Evolutionary conservation across 2,329 filamentous ascomycete genomes (phyloP).

Genomic region (Fusarium brachygibbosum): DNA sequence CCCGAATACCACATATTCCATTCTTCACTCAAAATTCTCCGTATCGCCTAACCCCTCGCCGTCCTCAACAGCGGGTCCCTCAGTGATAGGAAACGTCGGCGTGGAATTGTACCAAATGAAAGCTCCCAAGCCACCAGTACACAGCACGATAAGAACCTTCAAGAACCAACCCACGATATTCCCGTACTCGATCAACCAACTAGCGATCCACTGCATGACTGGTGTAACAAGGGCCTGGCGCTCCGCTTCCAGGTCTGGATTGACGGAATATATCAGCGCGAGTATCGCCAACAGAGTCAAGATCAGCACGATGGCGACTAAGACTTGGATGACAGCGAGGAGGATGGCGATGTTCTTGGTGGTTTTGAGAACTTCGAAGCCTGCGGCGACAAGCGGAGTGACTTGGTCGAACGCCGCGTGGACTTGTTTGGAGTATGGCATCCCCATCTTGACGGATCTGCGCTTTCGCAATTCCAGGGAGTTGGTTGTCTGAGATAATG

Average conservation of each 20-base stretch:
- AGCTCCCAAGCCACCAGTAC: not conserved
- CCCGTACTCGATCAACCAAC: conserved; percentile 14
- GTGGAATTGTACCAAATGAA: conserved; percentile 12
- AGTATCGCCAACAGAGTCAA: conserved; percentile 12
- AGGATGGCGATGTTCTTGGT: conserved; percentile 25
- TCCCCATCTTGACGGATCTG: conserved; percentile 1
- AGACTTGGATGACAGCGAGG: conserved; percentile 6
- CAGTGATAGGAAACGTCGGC: not conserved
- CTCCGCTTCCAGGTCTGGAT: conserved; percentile 20
- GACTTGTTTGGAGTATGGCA: conserved; percentile 28
- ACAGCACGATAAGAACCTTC: not conserved
- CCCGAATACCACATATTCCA: not conserved
- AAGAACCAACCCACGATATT: not conserved
- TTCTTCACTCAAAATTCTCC: not conserved
- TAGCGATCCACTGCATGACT: conserved; percentile 20
- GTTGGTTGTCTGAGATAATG: not conserved
- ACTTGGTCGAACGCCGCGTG: conserved; percentile 23
- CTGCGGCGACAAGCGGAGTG: conserved; percentile 16
- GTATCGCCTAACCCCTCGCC: not conserved
- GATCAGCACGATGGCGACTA: not conserved
- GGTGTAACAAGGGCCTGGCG: conserved; percentile 9
- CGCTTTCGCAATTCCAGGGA: not conserved
- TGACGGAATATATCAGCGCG: conserved; percentile 20
- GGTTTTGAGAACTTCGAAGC: conserved; percentile 22
- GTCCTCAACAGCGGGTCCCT: not conserved